These are phyloP conservation scores for Pythium vanterpoolii DNA, from an alignment of 352 stramenopile genomes.

Conservation along the genomic window DNA sequence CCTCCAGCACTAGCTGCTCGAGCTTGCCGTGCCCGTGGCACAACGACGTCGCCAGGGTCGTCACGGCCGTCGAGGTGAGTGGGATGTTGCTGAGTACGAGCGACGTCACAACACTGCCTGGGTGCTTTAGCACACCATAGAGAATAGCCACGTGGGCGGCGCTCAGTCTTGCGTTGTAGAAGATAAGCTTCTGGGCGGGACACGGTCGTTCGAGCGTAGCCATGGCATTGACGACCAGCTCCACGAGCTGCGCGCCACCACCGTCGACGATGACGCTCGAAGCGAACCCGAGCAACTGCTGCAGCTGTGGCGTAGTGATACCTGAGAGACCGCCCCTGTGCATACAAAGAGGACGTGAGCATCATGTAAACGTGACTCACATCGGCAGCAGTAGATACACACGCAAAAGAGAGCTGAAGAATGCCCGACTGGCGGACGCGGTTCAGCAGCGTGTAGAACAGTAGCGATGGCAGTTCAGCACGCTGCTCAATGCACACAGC, in stretches of 20 bases:
- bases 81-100: slow-evolving; percentile 62
- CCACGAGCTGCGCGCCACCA: slow-evolving; percentile 32
- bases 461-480: slow-evolving; percentile 52
- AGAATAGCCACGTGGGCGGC: slow-evolving; percentile 30
- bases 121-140: slow-evolving; percentile 30
- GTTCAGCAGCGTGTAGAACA: slow-evolving; percentile 75
- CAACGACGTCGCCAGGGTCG: slow-evolving; percentile 42
- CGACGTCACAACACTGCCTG: slow-evolving; percentile 37
- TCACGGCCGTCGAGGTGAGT: slow-evolving; percentile 32
- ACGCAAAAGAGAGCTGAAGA: slow-evolving; percentile 62
- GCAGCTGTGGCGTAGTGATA: slow-evolving; percentile 39
- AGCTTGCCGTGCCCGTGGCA: slow-evolving; percentile 46
- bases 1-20: slow-evolving; percentile 70
- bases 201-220: slow-evolving; percentile 20
- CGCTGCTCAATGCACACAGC: slow-evolving; percentile 24
- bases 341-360: background rate
- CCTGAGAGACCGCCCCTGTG: slow-evolving; percentile 34
- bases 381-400: background rate
- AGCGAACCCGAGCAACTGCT: slow-evolving; percentile 52
- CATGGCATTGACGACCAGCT: slow-evolving; percentile 54
- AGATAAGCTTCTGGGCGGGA: slow-evolving; percentile 60
- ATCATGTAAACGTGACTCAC: no score
- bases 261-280: slow-evolving; percentile 61
- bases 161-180: slow-evolving; percentile 61
- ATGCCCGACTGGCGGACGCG: slow-evolving; percentile 59